phyloP scores from a whole-genome alignment of 2,329 filamentous ascomycete species.

The Aureobasidium sp. region DNA sequence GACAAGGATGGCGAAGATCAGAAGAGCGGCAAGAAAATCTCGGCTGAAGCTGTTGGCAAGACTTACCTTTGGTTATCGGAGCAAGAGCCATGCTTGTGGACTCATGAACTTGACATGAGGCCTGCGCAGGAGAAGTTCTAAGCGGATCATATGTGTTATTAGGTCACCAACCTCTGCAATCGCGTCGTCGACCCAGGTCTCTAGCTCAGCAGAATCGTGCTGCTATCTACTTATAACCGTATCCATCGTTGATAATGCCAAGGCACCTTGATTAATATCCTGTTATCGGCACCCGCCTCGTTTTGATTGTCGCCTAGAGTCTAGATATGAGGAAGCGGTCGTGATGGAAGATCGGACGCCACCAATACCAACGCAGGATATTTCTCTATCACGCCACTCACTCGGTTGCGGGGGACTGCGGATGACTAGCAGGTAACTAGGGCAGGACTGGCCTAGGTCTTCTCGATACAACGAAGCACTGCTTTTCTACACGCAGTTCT shows the following conservation, averaged over 20 bases:
- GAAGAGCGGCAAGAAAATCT: slow-evolving; percentile 46
- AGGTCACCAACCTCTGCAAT: neutral
- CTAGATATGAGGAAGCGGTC: neutral
- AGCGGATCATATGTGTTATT: too few species aligned
- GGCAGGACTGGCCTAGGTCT: neutral
- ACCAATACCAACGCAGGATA: neutral
- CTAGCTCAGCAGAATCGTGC: neutral
- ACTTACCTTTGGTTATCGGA: slow-evolving; percentile 46
- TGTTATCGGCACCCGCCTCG: neutral
- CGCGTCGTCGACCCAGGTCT: neutral
- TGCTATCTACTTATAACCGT: neutral
- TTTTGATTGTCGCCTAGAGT: neutral
- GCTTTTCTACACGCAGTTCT: neutral
- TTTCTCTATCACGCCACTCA: neutral
- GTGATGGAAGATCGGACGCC: neutral
- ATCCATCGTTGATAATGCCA: neutral
- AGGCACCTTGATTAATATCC: neutral
- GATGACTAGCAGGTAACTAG: neutral
- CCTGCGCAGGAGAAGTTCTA: slow-evolving; percentile 43
- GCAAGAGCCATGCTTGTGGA: slow-evolving; percentile 43
- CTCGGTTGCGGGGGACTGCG: neutral
- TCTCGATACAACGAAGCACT: neutral
- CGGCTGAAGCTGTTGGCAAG: slow-evolving; percentile 49
- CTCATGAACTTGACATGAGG: slow-evolving; percentile 44
- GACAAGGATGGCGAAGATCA: slow-evolving; percentile 43